Percentiles rank a stretch among this genome's conserved stretches.
Evolutionary conservation across 2,329 filamentous ascomycete genomes (phyloP).

Genomic region (Stenocarpella maydis): DNA sequence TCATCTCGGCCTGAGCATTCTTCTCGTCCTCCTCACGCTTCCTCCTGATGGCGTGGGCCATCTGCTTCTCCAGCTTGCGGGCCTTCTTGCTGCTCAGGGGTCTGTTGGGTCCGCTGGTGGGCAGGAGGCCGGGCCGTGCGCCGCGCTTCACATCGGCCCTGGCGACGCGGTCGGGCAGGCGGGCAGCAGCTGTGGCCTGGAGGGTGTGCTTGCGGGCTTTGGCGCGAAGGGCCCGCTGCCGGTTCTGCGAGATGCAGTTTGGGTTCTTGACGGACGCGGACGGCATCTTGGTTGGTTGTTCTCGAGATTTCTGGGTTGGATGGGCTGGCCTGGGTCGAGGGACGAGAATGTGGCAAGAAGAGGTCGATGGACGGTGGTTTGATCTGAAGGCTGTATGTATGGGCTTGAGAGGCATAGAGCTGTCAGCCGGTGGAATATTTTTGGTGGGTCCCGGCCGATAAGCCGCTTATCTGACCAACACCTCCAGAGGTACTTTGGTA

Average conservation of each 20-base stretch:
- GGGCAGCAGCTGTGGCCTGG: slow-evolving; percentile 49
- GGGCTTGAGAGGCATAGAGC: no score
- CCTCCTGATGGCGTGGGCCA: slow-evolving; percentile 60
- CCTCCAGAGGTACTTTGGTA: no score
- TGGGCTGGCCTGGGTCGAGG: no score
- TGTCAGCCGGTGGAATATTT: slow-evolving; percentile 21
- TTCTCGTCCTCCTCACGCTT: slow-evolving; percentile 56
- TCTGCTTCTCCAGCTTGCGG: slow-evolving; percentile 63
- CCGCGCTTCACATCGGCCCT: slow-evolving; percentile 56
- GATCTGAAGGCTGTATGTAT: no score
- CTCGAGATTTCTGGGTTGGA: not conserved
- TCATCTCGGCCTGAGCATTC: slow-evolving; percentile 30
- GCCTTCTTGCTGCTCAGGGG: slow-evolving; percentile 63
- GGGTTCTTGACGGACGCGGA: slow-evolving; percentile 67
- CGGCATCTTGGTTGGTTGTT: slow-evolving; percentile 51
- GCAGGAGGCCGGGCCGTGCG: slow-evolving; percentile 60
- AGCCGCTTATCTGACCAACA: slow-evolving; percentile 23
- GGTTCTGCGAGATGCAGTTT: slow-evolving; percentile 64
- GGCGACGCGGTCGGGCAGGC: slow-evolving; percentile 36
- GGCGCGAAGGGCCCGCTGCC: slow-evolving; percentile 55
- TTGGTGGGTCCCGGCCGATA: slow-evolving; percentile 18
- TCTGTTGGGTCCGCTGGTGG: slow-evolving; percentile 62
- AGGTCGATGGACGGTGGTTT: no score
- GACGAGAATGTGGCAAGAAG: no score
- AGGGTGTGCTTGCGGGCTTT: slow-evolving; percentile 54